phyloP scores from a whole-genome alignment of 305 asterid species.

The Fraxinus baroniana region DNA sequence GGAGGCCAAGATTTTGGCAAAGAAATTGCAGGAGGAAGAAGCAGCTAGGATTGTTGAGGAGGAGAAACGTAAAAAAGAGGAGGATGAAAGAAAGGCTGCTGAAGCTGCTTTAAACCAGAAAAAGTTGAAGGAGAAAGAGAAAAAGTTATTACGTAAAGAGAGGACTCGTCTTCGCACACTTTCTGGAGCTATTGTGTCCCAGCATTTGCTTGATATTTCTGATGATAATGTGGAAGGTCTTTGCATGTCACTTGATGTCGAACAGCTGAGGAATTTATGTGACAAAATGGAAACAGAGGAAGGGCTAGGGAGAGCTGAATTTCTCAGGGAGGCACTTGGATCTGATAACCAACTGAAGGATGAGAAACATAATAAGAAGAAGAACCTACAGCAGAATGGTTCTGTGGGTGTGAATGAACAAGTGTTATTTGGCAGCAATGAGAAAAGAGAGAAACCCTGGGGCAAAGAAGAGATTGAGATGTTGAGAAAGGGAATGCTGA shows the following conservation, averaged over 20 bases:
- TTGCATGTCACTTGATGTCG: conserved; percentile 70
- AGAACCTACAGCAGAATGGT: conserved; percentile 56
- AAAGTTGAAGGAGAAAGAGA: conserved; percentile 78
- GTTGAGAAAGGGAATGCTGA: conserved; percentile 74
- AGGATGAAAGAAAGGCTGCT: conserved; percentile 74
- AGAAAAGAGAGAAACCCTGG: conserved; percentile 83
- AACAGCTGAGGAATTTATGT: conserved; percentile 63
- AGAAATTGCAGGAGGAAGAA: conserved; percentile 86
- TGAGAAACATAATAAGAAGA: conserved; percentile 43
- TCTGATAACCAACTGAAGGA: conserved; percentile 38
- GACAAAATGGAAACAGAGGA: conserved; percentile 64
- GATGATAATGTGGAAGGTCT: conserved; percentile 70
- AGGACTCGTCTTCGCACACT: conserved; percentile 74
- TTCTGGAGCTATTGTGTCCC: conserved; percentile 49
- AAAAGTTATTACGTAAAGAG: conserved; percentile 84
- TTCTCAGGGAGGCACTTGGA: conserved; percentile 49
- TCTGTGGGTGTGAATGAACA: conserved; percentile 39
- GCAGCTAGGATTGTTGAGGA: conserved; percentile 71
- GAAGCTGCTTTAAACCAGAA: conserved; percentile 82
- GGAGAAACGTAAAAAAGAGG: conserved; percentile 75
- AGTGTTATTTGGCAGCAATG: conserved; percentile 31
- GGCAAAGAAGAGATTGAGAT: conserved; percentile 87
- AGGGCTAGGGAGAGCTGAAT: conserved; percentile 50
- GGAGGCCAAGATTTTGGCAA: conserved; percentile 82
- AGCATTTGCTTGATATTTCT: conserved; percentile 48